Evolutionary conservation across 1,284 basidiomycete species (phyloP).

Genomic region (Boletus semigastroideus): DNA sequence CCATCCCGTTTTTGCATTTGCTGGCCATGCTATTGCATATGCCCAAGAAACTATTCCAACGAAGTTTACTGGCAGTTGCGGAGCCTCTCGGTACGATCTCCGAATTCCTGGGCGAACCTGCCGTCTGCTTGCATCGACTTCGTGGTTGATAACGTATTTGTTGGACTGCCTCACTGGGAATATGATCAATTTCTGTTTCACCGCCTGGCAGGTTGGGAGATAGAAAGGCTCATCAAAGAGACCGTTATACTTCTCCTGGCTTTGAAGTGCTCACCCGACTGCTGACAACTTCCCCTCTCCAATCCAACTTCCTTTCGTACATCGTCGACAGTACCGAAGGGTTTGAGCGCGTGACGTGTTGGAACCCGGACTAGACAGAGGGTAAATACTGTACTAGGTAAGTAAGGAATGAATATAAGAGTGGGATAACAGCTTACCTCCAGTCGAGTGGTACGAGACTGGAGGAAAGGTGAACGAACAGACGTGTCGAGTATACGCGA

Average conservation of each 20-base stretch:
- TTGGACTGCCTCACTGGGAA: conserved; percentile 68
- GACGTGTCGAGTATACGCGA: too few relatives aligned
- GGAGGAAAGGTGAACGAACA: too few relatives aligned
- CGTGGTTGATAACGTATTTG: conserved; percentile 87
- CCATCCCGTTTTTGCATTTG: conserved; percentile 84
- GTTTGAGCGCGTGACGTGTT: too few relatives aligned
- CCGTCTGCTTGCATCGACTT: conserved; percentile 74
- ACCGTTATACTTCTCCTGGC: too few relatives aligned
- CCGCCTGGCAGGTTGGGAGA: conserved; percentile 39
- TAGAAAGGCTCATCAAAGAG: too few relatives aligned
- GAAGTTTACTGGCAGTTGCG: conserved; percentile 56
- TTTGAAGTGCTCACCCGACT: too few relatives aligned
- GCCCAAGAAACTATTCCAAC: conserved; percentile 62
- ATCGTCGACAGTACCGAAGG: conserved; percentile 19
- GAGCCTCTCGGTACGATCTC: conserved; percentile 75
- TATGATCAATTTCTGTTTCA: conserved; percentile 85
- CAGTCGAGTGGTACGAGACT: too few relatives aligned
- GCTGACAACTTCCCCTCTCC: too few relatives aligned
- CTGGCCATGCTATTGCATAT: conserved; percentile 81
- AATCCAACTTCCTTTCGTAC: conserved; percentile 42
- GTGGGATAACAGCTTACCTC: too few relatives aligned
- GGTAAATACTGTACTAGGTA: too few relatives aligned
- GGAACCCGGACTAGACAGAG: too few relatives aligned
- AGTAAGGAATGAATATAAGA: too few relatives aligned
- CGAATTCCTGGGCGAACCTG: conserved; percentile 73